These are phyloP conservation scores for Acanthamoeba quina DNA, from an alignment of 208 protist genomes.

Conservation along the genomic window DNA sequence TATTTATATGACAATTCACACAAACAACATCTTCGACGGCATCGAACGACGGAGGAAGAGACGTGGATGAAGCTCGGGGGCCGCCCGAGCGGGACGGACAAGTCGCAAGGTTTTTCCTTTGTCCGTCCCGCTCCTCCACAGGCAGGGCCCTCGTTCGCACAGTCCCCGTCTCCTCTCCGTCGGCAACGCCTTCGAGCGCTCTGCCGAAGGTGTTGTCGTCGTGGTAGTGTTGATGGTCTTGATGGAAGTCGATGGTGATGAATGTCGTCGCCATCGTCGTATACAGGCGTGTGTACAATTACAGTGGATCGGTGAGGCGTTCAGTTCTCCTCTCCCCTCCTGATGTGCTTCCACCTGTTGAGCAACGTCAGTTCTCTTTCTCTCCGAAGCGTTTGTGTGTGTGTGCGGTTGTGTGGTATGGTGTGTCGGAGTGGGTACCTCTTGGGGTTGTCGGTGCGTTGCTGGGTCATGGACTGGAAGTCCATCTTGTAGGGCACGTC, in stretches of 20 bases:
- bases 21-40: neutral
- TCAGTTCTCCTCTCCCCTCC: neutral
- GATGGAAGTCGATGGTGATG: too few relatives aligned
- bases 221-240: neutral
- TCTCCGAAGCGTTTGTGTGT: neutral
- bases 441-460: constrained; percentile 33
- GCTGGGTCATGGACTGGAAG: constrained; percentile 53
- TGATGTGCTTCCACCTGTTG: constrained; percentile 18
- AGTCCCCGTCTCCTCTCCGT: neutral
- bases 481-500: constrained; percentile 46
- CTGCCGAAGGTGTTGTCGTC: neutral
- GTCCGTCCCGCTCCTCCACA: neutral
- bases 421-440: neutral
- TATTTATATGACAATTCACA: neutral
- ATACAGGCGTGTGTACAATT: neutral
- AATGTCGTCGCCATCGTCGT: too few relatives aligned
- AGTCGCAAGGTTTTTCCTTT: constrained; percentile 5
- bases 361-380: neutral
- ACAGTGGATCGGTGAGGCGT: neutral
- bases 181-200: neutral
- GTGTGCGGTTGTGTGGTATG: neutral
- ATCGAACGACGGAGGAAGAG: neutral
- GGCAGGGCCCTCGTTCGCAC: neutral
- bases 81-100: neutral
- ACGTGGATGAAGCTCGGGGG: neutral